phyloP scores from a whole-genome alignment of 1,284 basidiomycete species.

The Austroboletus olivaceoglutinosus region DNA sequence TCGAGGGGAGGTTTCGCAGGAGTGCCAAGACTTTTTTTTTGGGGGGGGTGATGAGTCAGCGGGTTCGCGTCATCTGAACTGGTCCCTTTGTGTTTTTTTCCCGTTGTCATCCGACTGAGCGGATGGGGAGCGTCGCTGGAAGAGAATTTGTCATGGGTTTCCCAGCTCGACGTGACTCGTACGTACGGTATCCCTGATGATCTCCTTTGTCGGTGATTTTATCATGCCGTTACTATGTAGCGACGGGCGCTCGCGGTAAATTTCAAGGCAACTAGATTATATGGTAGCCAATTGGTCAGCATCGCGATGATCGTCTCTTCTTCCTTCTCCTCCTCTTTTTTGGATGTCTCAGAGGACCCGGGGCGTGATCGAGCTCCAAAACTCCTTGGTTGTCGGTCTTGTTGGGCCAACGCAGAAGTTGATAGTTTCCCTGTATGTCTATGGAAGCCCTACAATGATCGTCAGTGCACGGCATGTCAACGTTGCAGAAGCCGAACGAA shows the following conservation, averaged over 20 bases:
- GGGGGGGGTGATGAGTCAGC: neutral
- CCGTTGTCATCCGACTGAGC: neutral
- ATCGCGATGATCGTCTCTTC: no score
- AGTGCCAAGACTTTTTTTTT: neutral
- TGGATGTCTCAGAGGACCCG: no score
- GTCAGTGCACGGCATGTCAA: neutral
- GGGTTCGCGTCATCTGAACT: neutral
- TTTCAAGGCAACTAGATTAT: no score
- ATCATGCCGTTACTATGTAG: neutral
- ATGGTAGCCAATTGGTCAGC: no score
- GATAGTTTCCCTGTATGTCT: no score
- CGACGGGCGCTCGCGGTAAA: no score
- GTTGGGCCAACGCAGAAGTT: neutral
- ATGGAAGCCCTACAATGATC: neutral
- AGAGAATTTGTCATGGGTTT: neutral
- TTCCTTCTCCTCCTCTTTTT: no score
- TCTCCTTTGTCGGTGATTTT: neutral
- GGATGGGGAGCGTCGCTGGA: neutral
- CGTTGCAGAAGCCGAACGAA: neutral
- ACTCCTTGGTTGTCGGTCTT: neutral
- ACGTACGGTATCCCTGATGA: no score
- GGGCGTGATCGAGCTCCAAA: no score
- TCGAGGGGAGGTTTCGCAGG: no score
- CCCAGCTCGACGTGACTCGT: neutral
- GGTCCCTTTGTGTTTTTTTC: no score